Evolutionary conservation across 176 grass and related monocot species (phyloP), one percentile per base, ranked within the genome.

Genomic region (Echinochloa phyllopogon): DNA sequence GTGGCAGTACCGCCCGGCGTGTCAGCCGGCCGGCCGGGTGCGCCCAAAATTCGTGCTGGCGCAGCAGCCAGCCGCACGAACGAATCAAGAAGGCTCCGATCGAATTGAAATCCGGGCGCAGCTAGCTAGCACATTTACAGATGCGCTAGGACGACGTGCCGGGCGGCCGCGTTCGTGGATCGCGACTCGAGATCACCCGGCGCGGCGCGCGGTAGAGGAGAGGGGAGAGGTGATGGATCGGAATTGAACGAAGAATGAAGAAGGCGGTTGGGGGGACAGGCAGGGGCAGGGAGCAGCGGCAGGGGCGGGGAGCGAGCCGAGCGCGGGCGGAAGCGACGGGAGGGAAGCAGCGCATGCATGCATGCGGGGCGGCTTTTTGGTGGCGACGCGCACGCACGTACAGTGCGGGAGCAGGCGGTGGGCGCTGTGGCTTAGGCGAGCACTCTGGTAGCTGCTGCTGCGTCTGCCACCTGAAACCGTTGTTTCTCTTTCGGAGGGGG

Each of bases 391-490:
- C n/a, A n/a, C n/a, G n/a, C n/a, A n/a, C n/a, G 47, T 63, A 68
- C 74, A 79, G 84, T 87, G 84, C 47, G 8, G 9, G 41, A 79
- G 50, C 84, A 86, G 79, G 59, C 49, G 41, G 74, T 33, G 29
- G 69, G 17, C 74, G 80, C 89, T 90, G 89, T 90, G 72, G 88
- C 79, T 78, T 74, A 67, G 74, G 88, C 47, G 67, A 87, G 88
- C 88, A 86, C n/a, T 33, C 29, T 33, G 29, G 29, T 1, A 1
- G 1, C 29, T 33, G 29, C 29, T 33, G 29, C 29, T 33, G 29
- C 29, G 29, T 33, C 29, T 90, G 88, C 84, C 58, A 86, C 66
- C 88, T 87, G 79, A 87, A 86, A 79, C 88, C 84, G 88, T 86
- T 90, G 79, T 74, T 87, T 57, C 56, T 59, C n/a, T n/a, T n/a